Evolutionary conservation across 768 basidiomycete species (phyloP).

Genomic region (Crassisporium funariophilum): DNA sequence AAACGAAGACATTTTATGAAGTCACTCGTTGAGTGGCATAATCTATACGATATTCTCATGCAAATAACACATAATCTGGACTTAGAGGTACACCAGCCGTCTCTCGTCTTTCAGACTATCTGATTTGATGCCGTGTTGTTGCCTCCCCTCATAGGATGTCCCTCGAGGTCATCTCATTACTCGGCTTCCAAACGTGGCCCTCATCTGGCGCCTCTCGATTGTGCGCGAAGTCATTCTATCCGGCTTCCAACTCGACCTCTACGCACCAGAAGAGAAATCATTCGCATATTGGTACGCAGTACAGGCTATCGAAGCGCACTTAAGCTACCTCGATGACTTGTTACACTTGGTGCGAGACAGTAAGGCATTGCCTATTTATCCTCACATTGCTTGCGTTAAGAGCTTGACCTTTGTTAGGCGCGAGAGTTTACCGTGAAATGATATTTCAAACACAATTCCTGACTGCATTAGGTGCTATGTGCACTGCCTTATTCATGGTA

Average conservation of each 20-base stretch:
- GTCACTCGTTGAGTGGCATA: constrained; percentile 66
- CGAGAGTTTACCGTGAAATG: constrained; percentile 45
- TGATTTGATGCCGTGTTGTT: neutral
- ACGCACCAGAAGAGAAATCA: constrained; percentile 64
- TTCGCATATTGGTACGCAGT: constrained; percentile 78
- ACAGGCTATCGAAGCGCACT: constrained; percentile 57
- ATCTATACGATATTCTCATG: constrained; percentile 51
- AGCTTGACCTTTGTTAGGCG: constrained; percentile 30
- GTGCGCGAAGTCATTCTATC: constrained; percentile 72
- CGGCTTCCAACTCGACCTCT: constrained; percentile 78
- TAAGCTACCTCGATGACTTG: constrained; percentile 54
- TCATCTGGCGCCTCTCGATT: constrained; percentile 60
- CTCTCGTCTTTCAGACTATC: constrained; percentile 3
- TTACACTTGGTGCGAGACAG: constrained; percentile 41
- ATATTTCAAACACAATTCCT: constrained; percentile 52
- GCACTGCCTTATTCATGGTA: constrained; percentile 56
- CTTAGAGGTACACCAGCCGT: constrained; percentile 25
- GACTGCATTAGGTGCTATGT: constrained; percentile 60
- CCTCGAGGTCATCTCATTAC: constrained; percentile 35
- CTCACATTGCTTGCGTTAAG: neutral
- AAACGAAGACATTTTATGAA: constrained; percentile 68
- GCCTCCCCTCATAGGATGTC: constrained; percentile 32
- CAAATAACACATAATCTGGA: constrained; percentile 34
- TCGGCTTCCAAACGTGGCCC: constrained; percentile 48
- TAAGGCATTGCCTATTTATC: constrained; percentile 15